These are phyloP conservation scores for Violaceomyces palustris DNA, from an alignment of 1,284 basidiomycete species.

Conservation along the genomic window DNA sequence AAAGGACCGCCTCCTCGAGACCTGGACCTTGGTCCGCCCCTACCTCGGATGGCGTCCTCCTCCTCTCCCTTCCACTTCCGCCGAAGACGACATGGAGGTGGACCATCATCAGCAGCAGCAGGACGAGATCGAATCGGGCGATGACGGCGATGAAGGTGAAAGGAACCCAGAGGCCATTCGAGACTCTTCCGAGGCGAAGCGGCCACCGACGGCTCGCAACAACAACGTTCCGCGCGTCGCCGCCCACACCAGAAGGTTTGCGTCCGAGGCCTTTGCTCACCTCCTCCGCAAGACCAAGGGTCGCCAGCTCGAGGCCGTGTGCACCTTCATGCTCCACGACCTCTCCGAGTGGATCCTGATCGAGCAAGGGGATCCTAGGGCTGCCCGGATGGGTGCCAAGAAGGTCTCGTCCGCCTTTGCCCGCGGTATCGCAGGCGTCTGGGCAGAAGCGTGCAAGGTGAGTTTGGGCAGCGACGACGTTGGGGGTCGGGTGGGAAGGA, in stretches of 20 bases:
- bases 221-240: constrained; percentile 22
- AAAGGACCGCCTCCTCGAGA: constrained; percentile 19
- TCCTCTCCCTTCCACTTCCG: neutral
- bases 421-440: constrained; percentile 45
- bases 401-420: constrained; percentile 25
- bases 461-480: no score
- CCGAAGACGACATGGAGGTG: neutral
- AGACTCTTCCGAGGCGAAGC: neutral
- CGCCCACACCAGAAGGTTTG: constrained; percentile 45
- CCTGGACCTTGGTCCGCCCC: constrained; percentile 36
- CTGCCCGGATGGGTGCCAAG: constrained; percentile 9
- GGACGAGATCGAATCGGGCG: no score
- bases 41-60: constrained; percentile 27
- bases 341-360: constrained; percentile 22
- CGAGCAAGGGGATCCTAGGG: constrained; percentile 15
- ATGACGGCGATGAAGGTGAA: no score
- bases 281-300: constrained; percentile 44
- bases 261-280: constrained; percentile 48
- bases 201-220: constrained; percentile 6
- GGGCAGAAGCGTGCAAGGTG: constrained; percentile 42
- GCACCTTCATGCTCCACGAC: constrained; percentile 31
- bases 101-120: neutral
- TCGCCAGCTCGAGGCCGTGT: constrained; percentile 28
- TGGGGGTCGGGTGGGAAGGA: no score
- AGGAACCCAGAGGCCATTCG: no score